These are phyloP conservation scores for Hysterium pulicare DNA, from an alignment of 2,329 filamentous ascomycete genomes.

Conservation along the genomic window DNA sequence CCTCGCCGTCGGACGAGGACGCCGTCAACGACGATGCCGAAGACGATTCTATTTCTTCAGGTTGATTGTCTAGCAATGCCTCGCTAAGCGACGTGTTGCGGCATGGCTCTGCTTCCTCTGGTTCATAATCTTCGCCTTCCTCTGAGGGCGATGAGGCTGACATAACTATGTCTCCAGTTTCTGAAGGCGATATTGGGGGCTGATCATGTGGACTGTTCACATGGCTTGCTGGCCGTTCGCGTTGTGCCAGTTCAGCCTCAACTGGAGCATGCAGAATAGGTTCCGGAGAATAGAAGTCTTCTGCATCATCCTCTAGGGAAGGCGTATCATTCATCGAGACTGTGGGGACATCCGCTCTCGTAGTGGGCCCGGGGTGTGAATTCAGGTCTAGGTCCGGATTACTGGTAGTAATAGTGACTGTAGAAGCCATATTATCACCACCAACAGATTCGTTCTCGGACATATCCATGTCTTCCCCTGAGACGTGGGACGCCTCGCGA, in stretches of 20 bases:
- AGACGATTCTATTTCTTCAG: neutral
- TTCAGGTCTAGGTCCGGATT: too few species aligned
- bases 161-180: constrained; percentile 35
- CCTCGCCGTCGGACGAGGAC: too few species aligned
- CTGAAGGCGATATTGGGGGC: constrained; percentile 18
- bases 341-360: too few species aligned
- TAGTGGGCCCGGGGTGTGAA: too few species aligned
- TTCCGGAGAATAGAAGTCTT: constrained; percentile 36
- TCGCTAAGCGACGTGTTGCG: too few species aligned
- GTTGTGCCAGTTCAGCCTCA: neutral
- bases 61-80: constrained; percentile 11
- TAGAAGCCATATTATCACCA: too few species aligned
- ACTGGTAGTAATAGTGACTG: too few species aligned
- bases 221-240: neutral
- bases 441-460: constrained; percentile 8
- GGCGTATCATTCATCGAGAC: too few species aligned
- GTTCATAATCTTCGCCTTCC: constrained; percentile 32
- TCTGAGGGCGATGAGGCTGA: constrained; percentile 28
- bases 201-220: too few species aligned
- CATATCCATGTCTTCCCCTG: constrained; percentile 12
- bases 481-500: too few species aligned
- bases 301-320: constrained; percentile 32
- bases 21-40: neutral
- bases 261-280: constrained; percentile 9
- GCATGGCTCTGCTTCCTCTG: too few species aligned